phyloP scores from a whole-genome alignment of 2,329 filamentous ascomycete species.

The Ilyonectria robusta region DNA sequence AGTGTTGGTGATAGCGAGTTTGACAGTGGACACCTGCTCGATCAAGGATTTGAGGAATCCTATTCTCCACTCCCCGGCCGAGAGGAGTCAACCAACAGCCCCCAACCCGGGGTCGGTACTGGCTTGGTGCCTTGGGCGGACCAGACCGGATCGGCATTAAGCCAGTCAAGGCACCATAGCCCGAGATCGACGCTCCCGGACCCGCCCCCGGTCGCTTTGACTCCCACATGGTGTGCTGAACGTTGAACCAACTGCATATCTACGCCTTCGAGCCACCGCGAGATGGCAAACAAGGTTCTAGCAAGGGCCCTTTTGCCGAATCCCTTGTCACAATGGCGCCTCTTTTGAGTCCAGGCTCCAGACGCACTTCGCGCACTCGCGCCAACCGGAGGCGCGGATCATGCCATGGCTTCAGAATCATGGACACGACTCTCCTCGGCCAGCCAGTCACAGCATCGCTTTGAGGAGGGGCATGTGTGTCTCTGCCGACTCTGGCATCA shows the following conservation, averaged over 20 bases:
- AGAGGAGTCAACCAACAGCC: conserved; percentile 38
- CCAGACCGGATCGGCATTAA: conserved; percentile 40
- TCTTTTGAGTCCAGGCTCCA: conserved; percentile 27
- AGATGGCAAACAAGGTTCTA: conserved; percentile 23
- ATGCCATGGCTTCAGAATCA: conserved; percentile 37
- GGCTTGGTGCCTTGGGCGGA: conserved; percentile 9
- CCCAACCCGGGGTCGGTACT: conserved; percentile 18
- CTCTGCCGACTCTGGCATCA: conserved; percentile 17
- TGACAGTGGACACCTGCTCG: conserved; percentile 38
- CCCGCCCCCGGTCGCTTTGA: conserved; percentile 35
- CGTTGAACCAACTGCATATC: conserved; percentile 47
- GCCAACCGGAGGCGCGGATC: conserved; percentile 37
- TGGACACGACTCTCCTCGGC: conserved; percentile 11
- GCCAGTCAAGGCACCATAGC: conserved; percentile 33
- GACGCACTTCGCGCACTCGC: conserved; percentile 29
- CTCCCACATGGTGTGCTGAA: conserved; percentile 31
- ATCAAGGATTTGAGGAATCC: conserved; percentile 15
- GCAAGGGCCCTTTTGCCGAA: conserved; percentile 28
- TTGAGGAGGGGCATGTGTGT: conserved; percentile 18
- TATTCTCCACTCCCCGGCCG: conserved; percentile 29
- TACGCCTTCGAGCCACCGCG: conserved; percentile 17
- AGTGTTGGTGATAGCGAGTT: conserved; percentile 41
- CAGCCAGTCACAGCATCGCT: conserved; percentile 20
- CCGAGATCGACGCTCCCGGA: conserved; percentile 37
- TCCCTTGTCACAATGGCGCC: conserved; percentile 29